Base-by-base conservation (phyloP, 2,329 filamentous ascomycete genomes). In the Talaromyces sp. region DNA sequence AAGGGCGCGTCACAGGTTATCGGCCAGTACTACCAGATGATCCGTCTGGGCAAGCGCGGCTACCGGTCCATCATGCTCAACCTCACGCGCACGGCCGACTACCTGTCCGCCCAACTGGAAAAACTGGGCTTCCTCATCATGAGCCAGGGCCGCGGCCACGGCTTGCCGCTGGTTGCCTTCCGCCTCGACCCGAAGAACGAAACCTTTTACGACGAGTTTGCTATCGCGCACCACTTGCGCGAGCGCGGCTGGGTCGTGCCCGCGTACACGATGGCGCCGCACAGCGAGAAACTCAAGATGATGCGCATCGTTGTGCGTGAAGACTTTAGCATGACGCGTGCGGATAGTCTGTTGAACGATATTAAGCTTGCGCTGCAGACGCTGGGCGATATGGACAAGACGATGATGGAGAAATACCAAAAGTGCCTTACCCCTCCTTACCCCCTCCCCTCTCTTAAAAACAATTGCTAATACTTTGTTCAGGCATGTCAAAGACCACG, bases 11-110 rank as follows among this genome's bases (percentile, higher is more conserved):
- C 89, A 6, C 93, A 97, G 73, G 91, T 97, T 71, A 96, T 98
- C 64, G 93, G 91, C 30, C 93, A 98, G 78, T 98, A 97, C 81
- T 97, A 98, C 81, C 93, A 97, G 79, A 84, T 98, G 72, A 96
- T 97, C 74, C 91, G 93, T 32, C 87, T 98, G 4, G 93, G 93
- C 64, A 96, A 96, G 84, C 88, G 88, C 65, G 93, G 93, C 56
- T 98, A 96, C 82, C 87, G 89, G 60, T 84, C 88, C 70, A 96
- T 98, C 81, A 97, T 97, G 93, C 84, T 87, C 70, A 98, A 98
- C 80, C 82, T 98, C 64, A 97, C 92, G 27, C 86, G 90, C 58
- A 96, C 90, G 0, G 88, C 93, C 27, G 92, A 98, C 77, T 96
- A 96, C 76, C 86, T 98, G 13, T 84, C 90, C 54, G 82, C 85